Conservation (phyloP, 768 basidiomycete species). For the Panaeolus cyanescens region DNA sequence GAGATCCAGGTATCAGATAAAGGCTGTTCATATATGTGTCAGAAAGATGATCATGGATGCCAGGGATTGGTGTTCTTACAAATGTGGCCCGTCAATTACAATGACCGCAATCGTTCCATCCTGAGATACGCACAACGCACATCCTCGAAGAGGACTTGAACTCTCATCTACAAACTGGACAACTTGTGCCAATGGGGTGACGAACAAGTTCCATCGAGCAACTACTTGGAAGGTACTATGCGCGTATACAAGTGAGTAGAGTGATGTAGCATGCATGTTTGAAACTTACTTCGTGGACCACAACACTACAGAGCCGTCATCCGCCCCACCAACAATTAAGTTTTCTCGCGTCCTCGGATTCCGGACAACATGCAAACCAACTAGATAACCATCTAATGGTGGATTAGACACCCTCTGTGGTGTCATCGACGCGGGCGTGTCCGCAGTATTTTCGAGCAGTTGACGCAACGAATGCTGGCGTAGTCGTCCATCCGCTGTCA, state of each 20-base stretch:
- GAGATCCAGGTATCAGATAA: conserved; percentile 80
- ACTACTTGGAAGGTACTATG: conserved; percentile 62
- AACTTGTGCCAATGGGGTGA: conserved; percentile 60
- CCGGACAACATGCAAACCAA: conserved; percentile 53
- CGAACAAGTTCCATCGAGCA: conserved; percentile 76
- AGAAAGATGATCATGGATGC: background rate
- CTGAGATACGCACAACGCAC: conserved; percentile 67
- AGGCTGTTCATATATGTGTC: conserved; percentile 46
- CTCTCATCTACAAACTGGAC: conserved; percentile 55
- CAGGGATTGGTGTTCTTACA: conserved; percentile 50
- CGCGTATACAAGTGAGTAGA: background rate
- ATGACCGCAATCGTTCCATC: conserved; percentile 89
- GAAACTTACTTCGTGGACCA: conserved; percentile 63
- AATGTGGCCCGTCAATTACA: conserved; percentile 68
- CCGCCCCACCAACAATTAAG: conserved; percentile 71
- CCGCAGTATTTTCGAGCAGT: conserved; percentile 29
- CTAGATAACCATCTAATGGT: conserved; percentile 48
- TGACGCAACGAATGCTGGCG: conserved; percentile 46
- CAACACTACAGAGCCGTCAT: conserved; percentile 76
- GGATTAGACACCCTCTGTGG: conserved; percentile 42
- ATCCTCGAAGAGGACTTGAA: conserved; percentile 62
- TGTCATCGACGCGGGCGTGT: conserved; percentile 17
- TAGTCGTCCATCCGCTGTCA: conserved; percentile 53
- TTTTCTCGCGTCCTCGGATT: conserved; percentile 62
- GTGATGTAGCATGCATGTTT: background rate